Evolutionary conservation across 352 stramenopile genomes (phyloP), one percentile per base, ranked within the genome.

Genomic region (Globisporangium heterothallicum): DNA sequence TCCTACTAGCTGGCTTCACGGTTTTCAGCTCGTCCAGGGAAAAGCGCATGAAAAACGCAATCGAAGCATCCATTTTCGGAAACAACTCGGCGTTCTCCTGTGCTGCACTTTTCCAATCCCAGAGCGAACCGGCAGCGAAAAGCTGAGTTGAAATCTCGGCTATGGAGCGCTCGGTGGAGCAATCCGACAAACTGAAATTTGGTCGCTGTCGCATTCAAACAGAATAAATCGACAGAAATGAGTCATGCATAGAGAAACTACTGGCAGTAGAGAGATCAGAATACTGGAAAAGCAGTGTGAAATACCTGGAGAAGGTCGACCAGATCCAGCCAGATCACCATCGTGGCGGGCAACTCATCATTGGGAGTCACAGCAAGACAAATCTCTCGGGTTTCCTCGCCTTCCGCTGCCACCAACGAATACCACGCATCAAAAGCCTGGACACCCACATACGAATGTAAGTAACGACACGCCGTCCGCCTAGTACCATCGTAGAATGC

Each of bases 401-500:
- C 56, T 22, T 58, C 40, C 48, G 56, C 42, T 50, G 66, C 44
- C 49, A 92, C 70, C n/a, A 94, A 70, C 36, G 70, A 63, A 55
- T 88, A 86, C 74, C 74, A 94, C 22, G 80, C 72, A 26, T 88
- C 68, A 49, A 94, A 88, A 1, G 80, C 78, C 81, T 92, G 26
- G 18, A 45, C 1, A 34, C n/a, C n/a, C n/a, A n/a, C n/a, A n/a
- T n/a, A n/a, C n/a, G n/a, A n/a, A n/a, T n/a, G n/a, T n/a, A n/a
- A n/a, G n/a, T n/a, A n/a, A n/a, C n/a, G n/a, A n/a, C n/a, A n/a
- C 30, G 30, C 6, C 30, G 30, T 2, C 30, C 10, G 32, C 8
- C 14, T 38, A 10, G n/a, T 18, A 34, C 29, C 29, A 34, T 10
- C 29, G n/a, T 16, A 38, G 32, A 38, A 38, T 2, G 32, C 2